Evolutionary conservation across 805 yeast genomes (phyloP), one percentile per base, ranked within the genome.

Genomic region (Lachancea mirantina): DNA sequence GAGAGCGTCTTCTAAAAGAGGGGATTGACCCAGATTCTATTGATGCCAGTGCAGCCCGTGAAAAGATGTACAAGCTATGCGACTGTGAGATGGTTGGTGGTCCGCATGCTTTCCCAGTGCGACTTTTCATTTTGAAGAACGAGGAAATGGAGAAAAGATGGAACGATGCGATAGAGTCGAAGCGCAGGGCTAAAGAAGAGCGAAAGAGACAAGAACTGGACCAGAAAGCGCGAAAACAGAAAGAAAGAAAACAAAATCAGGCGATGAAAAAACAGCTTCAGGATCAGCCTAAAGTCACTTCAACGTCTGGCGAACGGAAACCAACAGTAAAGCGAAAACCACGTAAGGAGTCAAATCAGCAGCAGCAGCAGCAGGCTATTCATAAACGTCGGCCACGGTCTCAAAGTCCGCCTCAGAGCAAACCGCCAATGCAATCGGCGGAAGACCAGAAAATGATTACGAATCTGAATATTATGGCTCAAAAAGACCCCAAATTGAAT

Each of bases 21-120:
- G 41, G 41, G 7, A 29, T 38, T 6, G 41, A 38, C 21, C 41
- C 41, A 4, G 41, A 38, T 8, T 30, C 38, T 14, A 35, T 38
- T 8, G 41, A 38, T 22, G 38, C 34, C 5, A 34, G 38, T 28
- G 41, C 41, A 52, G 79, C 83, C 4, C 64, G 94, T 46, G 96
- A 89, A 42, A 77, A 77, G 35, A 87, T 88, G 95, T 79, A 85
- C 39, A 87, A 85, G 52, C 62, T 92, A 36, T 75, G 89, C 45
- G 96, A 88, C 45, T 76, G 88, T 39, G 60, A 64, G 2, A 58
- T 87, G 59, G 64, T 67, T 8, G 67, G 81, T 14, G 97, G 96
- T 0, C 95, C 96, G 0, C 98, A 89, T 57, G 57, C 64, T 0
- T 84, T 84, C 58, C 84, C 78, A 23, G 69, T 81, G 2, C 64